A percentile compares a stretch with the other conserved stretches of the same genome.
These are phyloP conservation scores for Iberis pinnata DNA, from an alignment of 345 rosid genomes.

Conservation along the genomic window DNA sequence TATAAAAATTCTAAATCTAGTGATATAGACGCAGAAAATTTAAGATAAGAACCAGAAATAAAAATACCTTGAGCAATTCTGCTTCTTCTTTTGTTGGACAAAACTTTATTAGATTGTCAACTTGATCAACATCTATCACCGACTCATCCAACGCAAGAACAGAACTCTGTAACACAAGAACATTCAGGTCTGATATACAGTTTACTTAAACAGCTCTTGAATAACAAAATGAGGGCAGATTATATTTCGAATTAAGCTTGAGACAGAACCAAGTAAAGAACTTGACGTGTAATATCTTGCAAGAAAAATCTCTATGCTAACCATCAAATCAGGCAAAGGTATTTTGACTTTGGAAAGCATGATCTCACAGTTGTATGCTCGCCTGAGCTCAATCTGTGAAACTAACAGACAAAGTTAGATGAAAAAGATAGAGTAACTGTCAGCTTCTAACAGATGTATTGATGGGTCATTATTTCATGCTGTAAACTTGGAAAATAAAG, in stretches of 20 bases:
- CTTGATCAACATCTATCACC: conserved; percentile 68
- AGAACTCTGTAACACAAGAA: conserved; percentile 46
- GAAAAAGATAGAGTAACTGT: conserved; percentile 13
- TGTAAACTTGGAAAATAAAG: conserved; percentile 1
- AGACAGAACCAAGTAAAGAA: conserved; percentile 5
- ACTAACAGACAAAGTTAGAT: conserved; percentile 31
- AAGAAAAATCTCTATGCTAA: conserved; percentile 27
- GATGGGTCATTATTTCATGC: conserved; percentile 12
- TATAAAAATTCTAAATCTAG: not conserved
- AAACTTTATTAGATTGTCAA: conserved; percentile 73
- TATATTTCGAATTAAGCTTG: not conserved
- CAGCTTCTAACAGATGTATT: not conserved
- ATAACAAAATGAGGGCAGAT: conserved; percentile 9
- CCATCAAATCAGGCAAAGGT: conserved; percentile 69
- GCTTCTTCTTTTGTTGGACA: conserved; percentile 83
- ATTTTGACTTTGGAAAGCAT: conserved; percentile 82
- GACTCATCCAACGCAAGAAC: conserved; percentile 74
- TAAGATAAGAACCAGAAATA: conserved; percentile 12
- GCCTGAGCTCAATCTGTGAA: conserved; percentile 72
- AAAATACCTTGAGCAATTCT: conserved; percentile 60
- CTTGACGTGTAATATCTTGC: conserved; percentile 6
- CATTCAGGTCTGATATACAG: conserved; percentile 17
- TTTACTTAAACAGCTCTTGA: conserved; percentile 19
- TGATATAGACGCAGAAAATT: not conserved
- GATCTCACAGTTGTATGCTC: conserved; percentile 82